Evolutionary conservation across 768 basidiomycete genomes (phyloP).

Genomic region (Mycena kentingensis): DNA sequence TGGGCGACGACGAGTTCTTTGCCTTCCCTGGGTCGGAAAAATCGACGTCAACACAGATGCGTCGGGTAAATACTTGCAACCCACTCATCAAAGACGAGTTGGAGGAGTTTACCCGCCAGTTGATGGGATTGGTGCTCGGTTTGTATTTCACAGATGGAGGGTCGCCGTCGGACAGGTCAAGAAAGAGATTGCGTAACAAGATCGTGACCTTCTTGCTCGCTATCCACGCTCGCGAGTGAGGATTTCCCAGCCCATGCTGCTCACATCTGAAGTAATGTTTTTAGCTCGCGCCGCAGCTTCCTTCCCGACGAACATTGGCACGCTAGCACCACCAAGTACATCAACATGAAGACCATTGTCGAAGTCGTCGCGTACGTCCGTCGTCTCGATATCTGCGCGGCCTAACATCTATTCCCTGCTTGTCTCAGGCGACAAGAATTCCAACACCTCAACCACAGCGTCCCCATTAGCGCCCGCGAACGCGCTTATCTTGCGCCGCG

Average conservation of each 20-base stretch:
- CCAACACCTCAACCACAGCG: slow-evolving; percentile 35
- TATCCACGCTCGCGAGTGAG: slow-evolving; percentile 84
- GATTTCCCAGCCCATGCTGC: slow-evolving; percentile 6
- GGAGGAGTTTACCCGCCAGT: slow-evolving; percentile 63
- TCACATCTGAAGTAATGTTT: too few relatives aligned
- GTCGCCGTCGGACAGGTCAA: slow-evolving; percentile 37
- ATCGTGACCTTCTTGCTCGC: slow-evolving; percentile 76
- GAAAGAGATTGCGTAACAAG: slow-evolving; percentile 63
- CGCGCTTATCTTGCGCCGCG: slow-evolving; percentile 77
- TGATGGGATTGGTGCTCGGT: slow-evolving; percentile 81
- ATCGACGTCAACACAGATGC: slow-evolving; percentile 18
- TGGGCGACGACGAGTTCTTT: slow-evolving; percentile 98
- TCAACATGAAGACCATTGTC: slow-evolving; percentile 62
- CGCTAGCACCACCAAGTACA: slow-evolving; percentile 39
- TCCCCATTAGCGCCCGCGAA: slow-evolving; percentile 61
- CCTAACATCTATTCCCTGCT: background rate
- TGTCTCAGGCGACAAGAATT: slow-evolving; percentile 72
- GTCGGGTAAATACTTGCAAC: slow-evolving; percentile 62
- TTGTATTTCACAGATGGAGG: slow-evolving; percentile 49
- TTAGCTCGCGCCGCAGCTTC: slow-evolving; percentile 86
- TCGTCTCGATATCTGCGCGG: background rate
- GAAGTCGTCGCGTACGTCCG: slow-evolving; percentile 77
- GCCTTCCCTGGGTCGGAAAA: slow-evolving; percentile 26
- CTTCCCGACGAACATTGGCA: slow-evolving; percentile 85
- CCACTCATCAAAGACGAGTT: slow-evolving; percentile 83